Percentiles rank a stretch among this genome's conserved stretches.
These are phyloP conservation scores for Exophiala bonariae DNA, from an alignment of 2,329 filamentous ascomycete genomes.

Conservation along the genomic window DNA sequence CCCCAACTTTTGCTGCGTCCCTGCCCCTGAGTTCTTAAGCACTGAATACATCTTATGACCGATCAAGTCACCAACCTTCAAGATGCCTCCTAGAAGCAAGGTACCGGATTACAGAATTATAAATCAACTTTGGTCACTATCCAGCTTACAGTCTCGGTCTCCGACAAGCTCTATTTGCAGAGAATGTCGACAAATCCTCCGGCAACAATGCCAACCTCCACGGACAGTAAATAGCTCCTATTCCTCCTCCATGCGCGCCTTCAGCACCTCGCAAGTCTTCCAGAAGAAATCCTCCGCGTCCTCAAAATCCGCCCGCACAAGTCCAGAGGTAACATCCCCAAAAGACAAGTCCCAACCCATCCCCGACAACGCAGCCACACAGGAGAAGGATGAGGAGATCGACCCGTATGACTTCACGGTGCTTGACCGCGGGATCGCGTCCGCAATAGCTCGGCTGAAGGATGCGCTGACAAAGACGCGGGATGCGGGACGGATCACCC, in stretches of 20 bases:
- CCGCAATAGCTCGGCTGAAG: constrained; percentile 57
- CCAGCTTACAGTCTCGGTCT: no score
- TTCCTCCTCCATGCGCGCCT: constrained; percentile 29
- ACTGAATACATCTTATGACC: no score
- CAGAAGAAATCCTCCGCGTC: constrained; percentile 57
- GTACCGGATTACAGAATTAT: no score
- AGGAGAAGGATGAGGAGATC: constrained; percentile 34
- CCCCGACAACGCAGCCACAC: constrained; percentile 47
- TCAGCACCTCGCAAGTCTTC: constrained; percentile 43
- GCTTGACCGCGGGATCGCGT: constrained; percentile 57
- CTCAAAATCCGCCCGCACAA: constrained; percentile 36
- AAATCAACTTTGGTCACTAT: no score
- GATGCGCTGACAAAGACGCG: constrained; percentile 63
- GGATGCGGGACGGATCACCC: constrained; percentile 63
- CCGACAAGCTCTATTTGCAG: no score
- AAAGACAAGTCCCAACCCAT: constrained; percentile 42
- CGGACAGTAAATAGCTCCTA: no score
- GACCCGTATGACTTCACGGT: constrained; percentile 63
- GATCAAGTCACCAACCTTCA: no score
- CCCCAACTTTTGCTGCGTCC: no score
- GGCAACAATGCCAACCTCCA: no score
- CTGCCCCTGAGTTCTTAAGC: no score
- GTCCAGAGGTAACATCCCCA: constrained; percentile 27
- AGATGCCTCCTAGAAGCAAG: no score
- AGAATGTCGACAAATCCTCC: no score